phyloP scores from a whole-genome alignment of 495 filamentous ascomycete species.

The Penicillium pancosmium region DNA sequence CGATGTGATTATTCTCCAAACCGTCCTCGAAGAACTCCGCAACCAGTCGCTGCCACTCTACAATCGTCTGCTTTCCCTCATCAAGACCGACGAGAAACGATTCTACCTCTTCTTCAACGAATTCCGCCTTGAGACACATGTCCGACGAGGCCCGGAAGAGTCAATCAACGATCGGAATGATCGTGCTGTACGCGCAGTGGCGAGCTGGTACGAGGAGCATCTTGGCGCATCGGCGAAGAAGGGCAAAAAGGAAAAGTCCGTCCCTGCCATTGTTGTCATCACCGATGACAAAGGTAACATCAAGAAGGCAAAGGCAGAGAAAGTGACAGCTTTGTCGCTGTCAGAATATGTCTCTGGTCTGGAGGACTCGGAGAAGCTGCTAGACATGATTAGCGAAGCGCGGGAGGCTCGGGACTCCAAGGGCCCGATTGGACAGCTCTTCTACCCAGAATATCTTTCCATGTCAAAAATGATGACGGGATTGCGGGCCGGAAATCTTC shows the following conservation, averaged over 20 bases:
- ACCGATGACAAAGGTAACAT: constrained; percentile 90
- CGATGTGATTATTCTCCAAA: constrained; percentile 93
- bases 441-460: constrained; percentile 84
- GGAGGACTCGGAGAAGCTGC: constrained; percentile 76
- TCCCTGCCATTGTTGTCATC: constrained; percentile 86
- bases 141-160: constrained; percentile 73
- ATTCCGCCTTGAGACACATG: constrained; percentile 89
- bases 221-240: constrained; percentile 60
- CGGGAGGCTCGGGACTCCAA: constrained; percentile 66
- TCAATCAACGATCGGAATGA: constrained; percentile 97
- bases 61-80: constrained; percentile 85
- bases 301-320: constrained; percentile 76
- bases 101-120: constrained; percentile 99
- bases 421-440: constrained; percentile 61
- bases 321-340: constrained; percentile 66
- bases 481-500: constrained; percentile 78
- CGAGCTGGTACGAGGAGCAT: constrained; percentile 87
- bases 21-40: constrained; percentile 91
- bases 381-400: constrained; percentile 92
- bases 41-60: constrained; percentile 94
- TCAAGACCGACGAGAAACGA: constrained; percentile 91
- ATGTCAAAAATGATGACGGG: constrained; percentile 96
- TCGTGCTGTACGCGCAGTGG: constrained; percentile 81
- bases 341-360: constrained; percentile 80
- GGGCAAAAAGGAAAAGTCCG: constrained; percentile 56